Conservation (phyloP, 495 filamentous ascomycete genomes). For the Penicillium macrosclerotiorum region DNA sequence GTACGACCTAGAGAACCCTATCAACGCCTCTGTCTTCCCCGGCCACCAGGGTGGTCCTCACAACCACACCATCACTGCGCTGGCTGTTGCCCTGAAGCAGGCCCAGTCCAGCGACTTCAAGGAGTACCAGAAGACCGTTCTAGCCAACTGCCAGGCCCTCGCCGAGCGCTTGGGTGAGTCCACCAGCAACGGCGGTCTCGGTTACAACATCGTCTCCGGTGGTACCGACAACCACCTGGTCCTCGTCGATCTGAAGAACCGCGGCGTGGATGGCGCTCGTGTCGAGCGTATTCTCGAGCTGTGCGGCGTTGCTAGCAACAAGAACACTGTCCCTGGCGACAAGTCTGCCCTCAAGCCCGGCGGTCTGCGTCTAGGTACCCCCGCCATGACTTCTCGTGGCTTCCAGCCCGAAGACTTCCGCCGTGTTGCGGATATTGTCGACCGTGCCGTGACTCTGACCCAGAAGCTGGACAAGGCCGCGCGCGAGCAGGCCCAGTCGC, state of each 20-base stretch:
- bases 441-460: conserved; percentile 83
- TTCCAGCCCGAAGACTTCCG: conserved; percentile 84
- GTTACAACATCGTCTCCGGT: conserved; percentile 87
- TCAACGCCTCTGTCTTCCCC: conserved; percentile 97
- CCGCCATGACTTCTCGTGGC: conserved; percentile 95
- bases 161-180: conserved; percentile 68
- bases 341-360: conserved; percentile 88
- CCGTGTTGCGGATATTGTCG: conserved; percentile 90
- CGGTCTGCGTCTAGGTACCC: conserved; percentile 88
- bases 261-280: conserved; percentile 83
- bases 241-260: conserved; percentile 90
- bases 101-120: conserved; percentile 86
- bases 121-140: conserved; percentile 82
- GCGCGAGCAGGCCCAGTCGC: conserved; percentile 69
- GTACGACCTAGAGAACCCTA: conserved; percentile 91
- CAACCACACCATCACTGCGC: conserved; percentile 97
- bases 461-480: conserved; percentile 79
- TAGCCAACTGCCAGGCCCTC: conserved; percentile 85
- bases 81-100: conserved; percentile 91
- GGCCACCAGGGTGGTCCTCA: conserved; percentile 97
- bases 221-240: conserved; percentile 98
- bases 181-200: conserved; percentile 71
- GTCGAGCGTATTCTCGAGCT: conserved; percentile 94
- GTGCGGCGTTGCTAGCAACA: conserved; percentile 93
- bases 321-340: conserved; percentile 97